Conservation (phyloP, 768 basidiomycete species). For the Mycena alexandri region DNA sequence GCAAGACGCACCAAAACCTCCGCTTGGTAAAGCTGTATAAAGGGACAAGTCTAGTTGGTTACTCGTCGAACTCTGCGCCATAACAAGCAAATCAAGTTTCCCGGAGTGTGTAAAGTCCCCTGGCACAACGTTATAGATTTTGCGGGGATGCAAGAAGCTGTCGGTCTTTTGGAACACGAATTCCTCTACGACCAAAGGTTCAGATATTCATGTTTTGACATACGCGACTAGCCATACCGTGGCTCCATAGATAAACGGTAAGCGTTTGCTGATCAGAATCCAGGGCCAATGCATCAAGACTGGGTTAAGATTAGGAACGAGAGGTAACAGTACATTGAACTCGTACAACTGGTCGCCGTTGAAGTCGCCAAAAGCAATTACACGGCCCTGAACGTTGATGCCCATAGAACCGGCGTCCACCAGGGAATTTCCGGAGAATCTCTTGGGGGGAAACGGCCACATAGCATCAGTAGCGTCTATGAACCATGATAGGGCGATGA, state of each 20-base stretch:
- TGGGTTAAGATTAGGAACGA: conserved; percentile 46
- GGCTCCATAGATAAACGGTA: conserved; percentile 85
- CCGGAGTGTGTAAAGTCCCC: conserved; percentile 96
- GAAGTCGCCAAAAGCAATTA: conserved; percentile 95
- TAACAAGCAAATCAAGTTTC: conserved; percentile 89
- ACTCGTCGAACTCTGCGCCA: conserved; percentile 69
- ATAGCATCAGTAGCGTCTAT: conserved; percentile 41
- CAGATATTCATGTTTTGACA: conserved; percentile 13
- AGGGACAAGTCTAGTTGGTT: conserved; percentile 74
- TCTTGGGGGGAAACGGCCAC: conserved; percentile 92
- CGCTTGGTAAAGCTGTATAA: conserved; percentile 72
- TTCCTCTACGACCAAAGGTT: conserved; percentile 55
- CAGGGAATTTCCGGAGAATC: conserved; percentile 86
- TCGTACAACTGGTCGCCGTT: conserved; percentile 95
- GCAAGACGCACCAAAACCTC: conserved; percentile 72
- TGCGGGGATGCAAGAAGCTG: conserved; percentile 66
- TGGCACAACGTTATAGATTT: conserved; percentile 86
- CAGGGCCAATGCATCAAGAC: conserved; percentile 85
- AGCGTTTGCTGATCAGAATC: conserved; percentile 82
- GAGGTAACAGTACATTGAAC: background rate
- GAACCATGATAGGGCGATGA: conserved; percentile 26
- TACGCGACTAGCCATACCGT: conserved; percentile 62
- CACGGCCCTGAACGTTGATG: conserved; percentile 74
- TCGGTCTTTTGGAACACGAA: conserved; percentile 67
- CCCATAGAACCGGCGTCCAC: conserved; percentile 86